These are phyloP conservation scores for Ilex paraguariensis DNA, from an alignment of 305 asterid genomes.

Conservation along the genomic window DNA sequence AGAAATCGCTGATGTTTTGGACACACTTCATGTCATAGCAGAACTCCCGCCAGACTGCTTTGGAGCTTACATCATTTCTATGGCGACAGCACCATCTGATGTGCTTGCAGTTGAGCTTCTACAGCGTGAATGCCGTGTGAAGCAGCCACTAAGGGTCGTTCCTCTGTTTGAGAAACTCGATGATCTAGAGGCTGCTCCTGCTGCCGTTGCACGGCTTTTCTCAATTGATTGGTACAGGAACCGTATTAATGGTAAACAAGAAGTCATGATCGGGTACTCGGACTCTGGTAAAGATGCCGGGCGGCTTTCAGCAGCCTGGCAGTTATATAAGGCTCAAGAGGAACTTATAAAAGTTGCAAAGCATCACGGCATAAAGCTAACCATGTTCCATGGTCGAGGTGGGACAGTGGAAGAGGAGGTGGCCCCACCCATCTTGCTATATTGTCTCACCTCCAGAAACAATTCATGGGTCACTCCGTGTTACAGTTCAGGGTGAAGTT, in stretches of 20 bases:
- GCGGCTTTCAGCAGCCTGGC: constrained; percentile 79
- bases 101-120: constrained; percentile 83
- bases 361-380: constrained; percentile 55
- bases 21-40: constrained; percentile 58
- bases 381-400: constrained; percentile 84
- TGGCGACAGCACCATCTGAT: constrained; percentile 88
- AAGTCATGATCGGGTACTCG: constrained; percentile 85
- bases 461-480: constrained; percentile 66
- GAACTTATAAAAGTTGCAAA: constrained; percentile 71
- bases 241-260: constrained; percentile 67
- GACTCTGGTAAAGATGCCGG: constrained; percentile 90
- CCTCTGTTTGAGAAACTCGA: constrained; percentile 73
- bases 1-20: constrained; percentile 64
- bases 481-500: constrained; percentile 81
- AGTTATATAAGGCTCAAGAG: constrained; percentile 78
- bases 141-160: constrained; percentile 56
- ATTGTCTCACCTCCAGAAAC: constrained; percentile 81
- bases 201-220: constrained; percentile 75
- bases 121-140: constrained; percentile 75
- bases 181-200: constrained; percentile 72
- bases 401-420: constrained; percentile 91
- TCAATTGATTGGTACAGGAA: constrained; percentile 69
- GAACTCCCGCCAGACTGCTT: constrained; percentile 80
- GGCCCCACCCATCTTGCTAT: constrained; percentile 86
- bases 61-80: constrained; percentile 78